These are phyloP conservation scores for Podila clonocystis DNA, from an alignment of 192 early-diverging fungal species.

Conservation along the genomic window DNA sequence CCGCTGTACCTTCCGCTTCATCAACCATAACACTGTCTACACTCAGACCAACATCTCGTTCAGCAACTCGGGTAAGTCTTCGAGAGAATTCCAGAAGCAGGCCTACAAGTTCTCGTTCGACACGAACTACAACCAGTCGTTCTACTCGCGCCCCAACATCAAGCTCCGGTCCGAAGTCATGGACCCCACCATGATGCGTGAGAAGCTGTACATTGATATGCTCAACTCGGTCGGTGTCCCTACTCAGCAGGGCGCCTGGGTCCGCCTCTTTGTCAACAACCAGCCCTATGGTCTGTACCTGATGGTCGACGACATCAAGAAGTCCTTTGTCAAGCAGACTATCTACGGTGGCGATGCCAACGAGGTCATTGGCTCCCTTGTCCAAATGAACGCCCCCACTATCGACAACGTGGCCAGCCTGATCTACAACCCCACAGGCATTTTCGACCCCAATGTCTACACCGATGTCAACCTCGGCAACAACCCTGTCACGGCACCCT, in stretches of 20 bases:
- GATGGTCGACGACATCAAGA: constrained; percentile 57
- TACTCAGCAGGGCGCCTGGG: constrained; percentile 35
- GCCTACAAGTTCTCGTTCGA: constrained; percentile 53
- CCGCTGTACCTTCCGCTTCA: constrained; percentile 37
- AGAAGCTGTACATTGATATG: constrained; percentile 54
- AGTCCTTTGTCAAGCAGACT: constrained; percentile 50
- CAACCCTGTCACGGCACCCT: constrained; percentile 8
- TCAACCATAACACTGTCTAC: constrained; percentile 33
- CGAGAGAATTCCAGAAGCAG: constrained; percentile 53
- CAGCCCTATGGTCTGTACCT: constrained; percentile 50
- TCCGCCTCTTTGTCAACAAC: constrained; percentile 50
- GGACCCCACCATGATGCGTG: constrained; percentile 51
- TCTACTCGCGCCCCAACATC: constrained; percentile 42
- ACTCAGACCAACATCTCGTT: constrained; percentile 40
- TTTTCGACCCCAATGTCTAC: constrained; percentile 41
- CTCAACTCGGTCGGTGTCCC: constrained; percentile 43
- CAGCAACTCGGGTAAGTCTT: constrained; percentile 48
- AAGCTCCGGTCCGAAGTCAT: constrained; percentile 47
- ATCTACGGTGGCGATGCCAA: constrained; percentile 30
- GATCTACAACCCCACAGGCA: constrained; percentile 13
- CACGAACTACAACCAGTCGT: constrained; percentile 43
- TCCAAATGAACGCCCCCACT: constrained; percentile 50
- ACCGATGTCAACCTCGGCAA: constrained; percentile 20
- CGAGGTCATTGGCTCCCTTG: constrained; percentile 11
- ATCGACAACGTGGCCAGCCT: constrained; percentile 29